Conservation (phyloP, 1,284 basidiomycete species). For the Apiotrichum sp. region DNA sequence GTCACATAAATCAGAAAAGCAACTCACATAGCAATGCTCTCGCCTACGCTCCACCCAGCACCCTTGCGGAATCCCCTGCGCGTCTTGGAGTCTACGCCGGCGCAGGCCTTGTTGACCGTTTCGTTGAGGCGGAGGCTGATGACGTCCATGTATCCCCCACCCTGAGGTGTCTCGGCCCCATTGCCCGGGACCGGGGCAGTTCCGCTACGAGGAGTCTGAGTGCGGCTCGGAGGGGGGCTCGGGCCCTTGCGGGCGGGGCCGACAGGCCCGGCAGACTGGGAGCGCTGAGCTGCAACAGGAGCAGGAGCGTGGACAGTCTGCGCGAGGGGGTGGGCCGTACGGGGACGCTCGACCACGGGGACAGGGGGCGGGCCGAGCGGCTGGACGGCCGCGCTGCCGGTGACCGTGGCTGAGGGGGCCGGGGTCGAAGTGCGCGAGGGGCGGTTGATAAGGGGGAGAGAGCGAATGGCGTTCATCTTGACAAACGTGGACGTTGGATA, state of each 20-base stretch:
- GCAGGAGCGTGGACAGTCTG: background rate
- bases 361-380: conserved; percentile 16
- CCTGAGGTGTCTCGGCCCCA: conserved; percentile 12
- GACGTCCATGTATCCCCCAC: conserved; percentile 43
- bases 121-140: conserved; percentile 46
- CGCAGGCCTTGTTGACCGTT: conserved; percentile 43
- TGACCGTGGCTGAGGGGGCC: conserved; percentile 28
- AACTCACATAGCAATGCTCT: conserved; percentile 43
- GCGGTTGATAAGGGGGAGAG: conserved; percentile 46
- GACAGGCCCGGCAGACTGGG: conserved; percentile 23
- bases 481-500: background rate
- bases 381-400: conserved; percentile 11
- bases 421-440: conserved; percentile 45
- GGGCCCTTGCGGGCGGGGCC: conserved; percentile 8
- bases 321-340: conserved; percentile 1
- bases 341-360: conserved; percentile 3
- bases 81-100: conserved; percentile 43
- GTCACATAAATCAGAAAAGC: background rate
- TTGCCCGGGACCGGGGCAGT: conserved; percentile 6
- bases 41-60: conserved; percentile 42
- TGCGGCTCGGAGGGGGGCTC: conserved; percentile 18
- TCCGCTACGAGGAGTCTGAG: conserved; percentile 12
- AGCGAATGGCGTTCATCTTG: conserved; percentile 46
- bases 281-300: conserved; percentile 13
- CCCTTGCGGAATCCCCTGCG: conserved; percentile 44